Base-by-base conservation (phyloP, 768 basidiomycete genomes). In the Tricholoma bakamatsutake region DNA sequence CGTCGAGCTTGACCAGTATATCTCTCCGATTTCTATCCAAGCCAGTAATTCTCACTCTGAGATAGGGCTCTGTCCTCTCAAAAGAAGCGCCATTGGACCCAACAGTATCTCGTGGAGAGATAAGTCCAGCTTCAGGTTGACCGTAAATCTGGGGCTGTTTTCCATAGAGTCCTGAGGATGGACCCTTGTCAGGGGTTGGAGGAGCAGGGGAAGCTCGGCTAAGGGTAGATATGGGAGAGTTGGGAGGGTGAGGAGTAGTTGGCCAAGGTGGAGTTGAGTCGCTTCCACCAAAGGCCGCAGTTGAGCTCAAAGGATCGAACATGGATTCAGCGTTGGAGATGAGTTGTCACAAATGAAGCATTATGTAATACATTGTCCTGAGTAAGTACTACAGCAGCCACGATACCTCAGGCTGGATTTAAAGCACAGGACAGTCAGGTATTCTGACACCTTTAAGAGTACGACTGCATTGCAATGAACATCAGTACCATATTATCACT, bases 21-120 rank as follows among this genome's bases (percentile, higher is more conserved):
- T 99, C 97, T 64, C 95, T 81, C 71, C 93, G 79, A 76, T 98
- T 98, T 71, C 97, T 82, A 72, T 99, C 97, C 65, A 99, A 69
- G 12, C 87, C 90, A 15, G 90, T 89, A 59, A 99, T 89, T 66
- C 93, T 80, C 47, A 96, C 90, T 66, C 92, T 80, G 57, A 99
- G 77, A 69, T 92, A 97, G 24, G 90, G 90, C 62, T 88, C 90
- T 28, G 71, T 75, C 71, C 81, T 88, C 74, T 93, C 91, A 61
- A 80, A 88, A 57, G 76, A 84, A 31, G 74, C 67, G 5, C 91
- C 91, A 66, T 90, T 91, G 0, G 85, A 76, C 27, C 79, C 78
- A 2, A 80, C 75, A 18, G 82, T 82, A 1, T 82, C 77, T 54
- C 80, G 71, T 10, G 91, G 91, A 21, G 91, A 91, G 53, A 93